Conservation (phyloP, 202 grass and related monocot genomes). For the Schoenoplectus tabernaemontani region DNA sequence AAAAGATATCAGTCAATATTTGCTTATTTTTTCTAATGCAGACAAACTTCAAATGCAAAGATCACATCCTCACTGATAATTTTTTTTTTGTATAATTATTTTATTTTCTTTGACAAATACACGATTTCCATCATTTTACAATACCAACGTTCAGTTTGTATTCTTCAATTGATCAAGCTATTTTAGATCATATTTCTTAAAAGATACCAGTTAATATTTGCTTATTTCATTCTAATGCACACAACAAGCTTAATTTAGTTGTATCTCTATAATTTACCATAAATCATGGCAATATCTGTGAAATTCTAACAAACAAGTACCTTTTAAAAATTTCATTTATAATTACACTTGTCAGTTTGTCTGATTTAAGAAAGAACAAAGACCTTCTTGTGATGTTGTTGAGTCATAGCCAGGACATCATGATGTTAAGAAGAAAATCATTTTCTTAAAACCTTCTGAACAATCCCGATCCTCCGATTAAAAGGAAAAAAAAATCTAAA, state of each 20-base stretch:
- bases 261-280: background rate
- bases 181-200: too few relatives aligned
- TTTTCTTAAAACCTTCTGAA: too few relatives aligned
- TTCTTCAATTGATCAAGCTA: too few relatives aligned
- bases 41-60: background rate
- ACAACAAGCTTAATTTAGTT: background rate
- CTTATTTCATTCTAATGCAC: background rate
- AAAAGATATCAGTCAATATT: background rate
- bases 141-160: too few relatives aligned
- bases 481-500: too few relatives aligned
- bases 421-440: too few relatives aligned
- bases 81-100: background rate
- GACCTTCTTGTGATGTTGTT: slow-evolving; percentile 81
- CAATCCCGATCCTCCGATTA: too few relatives aligned
- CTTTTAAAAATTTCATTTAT: background rate
- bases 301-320: background rate
- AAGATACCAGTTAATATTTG: background rate
- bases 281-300: background rate
- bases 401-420: slow-evolving; percentile 91
- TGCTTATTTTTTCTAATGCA: background rate
- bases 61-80: background rate
- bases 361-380: slow-evolving; percentile 10
- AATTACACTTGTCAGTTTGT: background rate
- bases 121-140: too few relatives aligned
- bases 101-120: background rate